These are phyloP conservation scores for Metarhizium rileyi DNA, from an alignment of 2,329 filamentous ascomycete genomes.

Conservation along the genomic window DNA sequence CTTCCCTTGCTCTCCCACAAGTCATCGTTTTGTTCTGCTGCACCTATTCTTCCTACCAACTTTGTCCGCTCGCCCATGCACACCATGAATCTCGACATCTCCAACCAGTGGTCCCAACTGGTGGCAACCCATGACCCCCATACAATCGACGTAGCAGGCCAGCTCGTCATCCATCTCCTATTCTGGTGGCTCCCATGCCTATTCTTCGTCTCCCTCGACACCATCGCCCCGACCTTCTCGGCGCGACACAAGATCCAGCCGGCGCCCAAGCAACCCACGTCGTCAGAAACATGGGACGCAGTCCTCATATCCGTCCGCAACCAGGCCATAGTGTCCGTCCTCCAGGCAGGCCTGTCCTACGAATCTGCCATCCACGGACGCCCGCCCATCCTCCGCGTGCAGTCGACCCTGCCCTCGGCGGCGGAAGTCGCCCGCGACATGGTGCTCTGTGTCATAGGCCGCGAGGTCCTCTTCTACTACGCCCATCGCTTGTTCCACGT, in stretches of 20 bases:
- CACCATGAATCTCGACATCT: neutral
- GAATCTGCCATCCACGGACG: conserved; percentile 8
- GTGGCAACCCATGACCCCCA: conserved; percentile 18
- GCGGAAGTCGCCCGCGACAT: conserved; percentile 31
- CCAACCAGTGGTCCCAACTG: conserved; percentile 12
- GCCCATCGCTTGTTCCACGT: conserved; percentile 42
- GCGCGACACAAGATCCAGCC: conserved; percentile 45
- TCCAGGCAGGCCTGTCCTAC: conserved; percentile 18
- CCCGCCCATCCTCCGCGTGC: conserved; percentile 28
- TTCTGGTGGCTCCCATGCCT: conserved; percentile 37
- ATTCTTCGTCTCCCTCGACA: conserved; percentile 33
- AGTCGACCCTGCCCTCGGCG: conserved; percentile 24
- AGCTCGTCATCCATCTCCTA: conserved; percentile 28
- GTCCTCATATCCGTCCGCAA: conserved; percentile 35
- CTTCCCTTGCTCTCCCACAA: neutral
- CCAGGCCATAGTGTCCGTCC: conserved; percentile 29
- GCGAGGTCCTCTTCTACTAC: conserved; percentile 47
- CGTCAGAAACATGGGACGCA: conserved; percentile 34
- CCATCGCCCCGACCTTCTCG: conserved; percentile 36
- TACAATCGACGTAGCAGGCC: conserved; percentile 31
- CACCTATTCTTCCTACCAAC: no score
- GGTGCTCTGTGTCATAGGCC: conserved; percentile 27
- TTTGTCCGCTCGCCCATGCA: neutral
- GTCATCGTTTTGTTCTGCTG: no score
- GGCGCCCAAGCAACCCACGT: conserved; percentile 36